Conservation (phyloP, 148 eudicot species). For the Hydrangea macrophylla region DNA sequence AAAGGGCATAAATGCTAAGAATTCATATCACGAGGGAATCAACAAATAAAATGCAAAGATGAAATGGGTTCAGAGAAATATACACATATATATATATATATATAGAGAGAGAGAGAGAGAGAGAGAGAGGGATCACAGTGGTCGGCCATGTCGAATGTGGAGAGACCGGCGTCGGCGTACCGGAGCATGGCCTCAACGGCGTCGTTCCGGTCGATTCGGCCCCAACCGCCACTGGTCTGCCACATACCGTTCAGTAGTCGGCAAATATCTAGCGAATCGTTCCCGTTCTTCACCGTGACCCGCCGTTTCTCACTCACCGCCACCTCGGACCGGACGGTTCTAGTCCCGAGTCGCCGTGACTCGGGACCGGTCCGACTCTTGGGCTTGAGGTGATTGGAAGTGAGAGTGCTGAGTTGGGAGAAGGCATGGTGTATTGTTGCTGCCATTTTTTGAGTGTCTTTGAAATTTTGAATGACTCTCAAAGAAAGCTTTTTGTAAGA, state of each 20-base stretch:
- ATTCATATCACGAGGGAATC: not conserved
- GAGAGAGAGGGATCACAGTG: conserved; percentile 41
- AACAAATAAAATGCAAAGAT: conserved; percentile 11
- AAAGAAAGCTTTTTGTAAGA: no score
- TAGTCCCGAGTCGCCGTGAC: conserved; percentile 17
- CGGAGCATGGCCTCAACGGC: conserved; percentile 93
- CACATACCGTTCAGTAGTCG: conserved; percentile 93
- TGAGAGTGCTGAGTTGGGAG: conserved; percentile 12
- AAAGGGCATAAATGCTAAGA: not conserved
- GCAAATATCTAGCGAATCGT: conserved; percentile 69
- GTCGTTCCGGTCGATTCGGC: conserved; percentile 70
- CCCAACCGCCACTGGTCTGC: conserved; percentile 99
- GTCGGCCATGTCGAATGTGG: conserved; percentile 92
- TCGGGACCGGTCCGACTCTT: conserved; percentile 14
- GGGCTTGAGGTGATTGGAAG: conserved; percentile 3
- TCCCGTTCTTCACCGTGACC: conserved; percentile 49
- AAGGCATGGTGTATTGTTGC: conserved; percentile 19
- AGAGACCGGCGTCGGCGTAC: conserved; percentile 71
- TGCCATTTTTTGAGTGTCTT: conserved; percentile 13
- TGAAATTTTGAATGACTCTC: not conserved
- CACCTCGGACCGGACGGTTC: conserved; percentile 39
- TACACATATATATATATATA: no score
- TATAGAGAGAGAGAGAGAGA: conserved; percentile 2
- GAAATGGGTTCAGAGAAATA: not conserved
- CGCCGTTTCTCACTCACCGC: conserved; percentile 33